Evolutionary conservation across 208 protist species (phyloP).

Genomic region (Trypanosoma grayi): DNA sequence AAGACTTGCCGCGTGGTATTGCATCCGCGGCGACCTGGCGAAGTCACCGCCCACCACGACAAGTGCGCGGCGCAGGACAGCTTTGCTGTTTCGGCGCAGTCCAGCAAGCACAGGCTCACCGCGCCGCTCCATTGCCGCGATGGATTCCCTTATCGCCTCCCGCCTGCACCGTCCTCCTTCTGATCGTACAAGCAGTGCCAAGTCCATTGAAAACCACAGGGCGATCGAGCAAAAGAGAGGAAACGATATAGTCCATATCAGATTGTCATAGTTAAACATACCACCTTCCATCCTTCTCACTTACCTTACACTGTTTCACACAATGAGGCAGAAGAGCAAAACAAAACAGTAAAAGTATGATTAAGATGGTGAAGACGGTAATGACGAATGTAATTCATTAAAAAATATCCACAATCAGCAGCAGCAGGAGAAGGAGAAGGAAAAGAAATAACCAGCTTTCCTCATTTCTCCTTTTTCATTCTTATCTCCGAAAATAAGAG

Average conservation of each 20-base stretch:
- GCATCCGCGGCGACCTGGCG: slow-evolving; percentile 87
- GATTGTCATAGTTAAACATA: slow-evolving; percentile 54
- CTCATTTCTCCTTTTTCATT: too few species aligned
- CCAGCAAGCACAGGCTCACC: background rate
- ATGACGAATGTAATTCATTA: too few species aligned
- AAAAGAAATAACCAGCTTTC: too few species aligned
- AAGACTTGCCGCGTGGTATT: slow-evolving; percentile 86
- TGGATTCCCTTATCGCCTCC: slow-evolving; percentile 32
- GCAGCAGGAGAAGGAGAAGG: slow-evolving; percentile 13
- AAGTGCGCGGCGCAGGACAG: slow-evolving; percentile 57
- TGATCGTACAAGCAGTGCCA: slow-evolving; percentile 64
- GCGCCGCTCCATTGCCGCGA: slow-evolving; percentile 13
- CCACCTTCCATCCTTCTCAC: slow-evolving; percentile 10
- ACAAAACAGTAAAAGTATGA: too few species aligned
- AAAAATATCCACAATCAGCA: too few species aligned
- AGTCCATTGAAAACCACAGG: slow-evolving; percentile 69
- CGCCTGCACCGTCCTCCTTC: slow-evolving; percentile 48
- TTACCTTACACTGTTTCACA: background rate
- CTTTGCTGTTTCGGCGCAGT: slow-evolving; percentile 8
- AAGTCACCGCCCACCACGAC: slow-evolving; percentile 91
- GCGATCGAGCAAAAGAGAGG: slow-evolving; percentile 49
- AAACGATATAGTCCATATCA: slow-evolving; percentile 59
- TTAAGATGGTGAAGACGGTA: too few species aligned
- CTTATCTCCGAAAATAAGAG: too few species aligned
- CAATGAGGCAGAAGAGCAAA: slow-evolving; percentile 7